Evolutionary conservation across 305 asterid genomes (phyloP), one percentile per base, ranked within the genome.

Genomic region (Fraxinus platypoda): DNA sequence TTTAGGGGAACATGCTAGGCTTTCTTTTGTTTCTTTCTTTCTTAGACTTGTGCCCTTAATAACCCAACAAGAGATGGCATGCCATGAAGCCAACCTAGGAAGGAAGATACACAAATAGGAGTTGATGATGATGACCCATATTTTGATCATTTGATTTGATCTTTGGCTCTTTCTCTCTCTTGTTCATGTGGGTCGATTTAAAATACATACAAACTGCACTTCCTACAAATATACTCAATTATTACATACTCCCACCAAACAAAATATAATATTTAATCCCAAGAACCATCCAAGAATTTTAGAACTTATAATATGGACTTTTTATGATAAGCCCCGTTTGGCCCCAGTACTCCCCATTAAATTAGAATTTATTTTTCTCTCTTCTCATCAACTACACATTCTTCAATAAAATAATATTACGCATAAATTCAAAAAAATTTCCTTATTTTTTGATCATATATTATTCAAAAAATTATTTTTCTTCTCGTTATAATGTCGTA

Each of bases 271-370:
- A 86, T 84, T 49, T 82, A 84, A 38, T 84, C 31, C 79, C 83
- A 85, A 81, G 88, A 85, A 90, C 80, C 87, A 82, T 88, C 91
- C 87, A 81, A 78, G 81, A 85, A 80, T 81, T 12, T 77, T 19
- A 28, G 66, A 83, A 52, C 83, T 82, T 81, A 35, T 35, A 66
- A 11, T 8, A 35, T 35, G 79, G 28, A 37, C 2, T n/a, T 49
- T 43, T 43, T 12, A 41, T 43, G 3, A 43, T 43, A 3, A 37
- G 43, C 43, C 2, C 43, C 8, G 2, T 37, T 37, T 1, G 11
- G 43, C 43, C 43, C 6, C 43, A 35, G 43, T 7, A 1, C 43
- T 35, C 35, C 35, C 41, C 41, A 7, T 35, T 35, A 35, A 35
- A 35, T 35, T 35, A 35, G 9, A 35, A 35, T 35, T 7, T 0